These are phyloP conservation scores for Sechiopsis laciniata DNA, from an alignment of 306 rosid genomes.

Conservation along the genomic window DNA sequence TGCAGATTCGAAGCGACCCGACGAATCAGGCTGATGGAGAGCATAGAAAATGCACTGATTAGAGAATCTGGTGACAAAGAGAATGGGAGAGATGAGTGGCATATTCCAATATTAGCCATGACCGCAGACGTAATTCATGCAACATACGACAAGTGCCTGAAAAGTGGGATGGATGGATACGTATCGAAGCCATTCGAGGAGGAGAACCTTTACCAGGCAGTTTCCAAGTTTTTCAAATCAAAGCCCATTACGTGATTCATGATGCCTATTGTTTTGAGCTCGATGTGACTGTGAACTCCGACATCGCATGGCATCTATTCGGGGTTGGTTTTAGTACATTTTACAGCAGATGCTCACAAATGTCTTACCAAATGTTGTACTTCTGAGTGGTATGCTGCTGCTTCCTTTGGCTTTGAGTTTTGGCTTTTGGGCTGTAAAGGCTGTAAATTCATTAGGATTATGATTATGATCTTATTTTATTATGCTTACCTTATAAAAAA, in stretches of 20 bases:
- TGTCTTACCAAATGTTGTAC: not conserved
- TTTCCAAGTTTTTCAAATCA: constrained; percentile 64
- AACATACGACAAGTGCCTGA: constrained; percentile 65
- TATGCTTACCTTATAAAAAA: not conserved
- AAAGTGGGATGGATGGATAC: constrained; percentile 96
- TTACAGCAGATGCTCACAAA: constrained; percentile 14
- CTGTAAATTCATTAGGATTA: constrained; percentile 10
- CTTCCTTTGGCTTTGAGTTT: not conserved
- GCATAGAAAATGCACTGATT: constrained; percentile 40
- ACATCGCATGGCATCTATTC: not conserved
- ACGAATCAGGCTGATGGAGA: constrained; percentile 66
- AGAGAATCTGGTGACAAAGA: constrained; percentile 31
- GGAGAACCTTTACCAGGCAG: constrained; percentile 83
- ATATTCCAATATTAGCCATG: constrained; percentile 84
- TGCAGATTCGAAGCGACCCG: constrained; percentile 81
- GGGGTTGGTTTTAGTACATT: constrained; percentile 8
- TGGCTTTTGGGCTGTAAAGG: constrained; percentile 14
- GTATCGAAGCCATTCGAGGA: constrained; percentile 95
- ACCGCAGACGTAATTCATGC: constrained; percentile 96
- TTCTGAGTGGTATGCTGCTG: constrained; percentile 1
- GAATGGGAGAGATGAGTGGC: constrained; percentile 39
- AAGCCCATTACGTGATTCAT: constrained; percentile 12
- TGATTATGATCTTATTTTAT: constrained; percentile 1
- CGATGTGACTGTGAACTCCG: not conserved
- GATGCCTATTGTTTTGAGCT: not conserved